These are phyloP conservation scores for Phytopythium litorale DNA, from an alignment of 352 stramenopile species.

Conservation along the genomic window DNA sequence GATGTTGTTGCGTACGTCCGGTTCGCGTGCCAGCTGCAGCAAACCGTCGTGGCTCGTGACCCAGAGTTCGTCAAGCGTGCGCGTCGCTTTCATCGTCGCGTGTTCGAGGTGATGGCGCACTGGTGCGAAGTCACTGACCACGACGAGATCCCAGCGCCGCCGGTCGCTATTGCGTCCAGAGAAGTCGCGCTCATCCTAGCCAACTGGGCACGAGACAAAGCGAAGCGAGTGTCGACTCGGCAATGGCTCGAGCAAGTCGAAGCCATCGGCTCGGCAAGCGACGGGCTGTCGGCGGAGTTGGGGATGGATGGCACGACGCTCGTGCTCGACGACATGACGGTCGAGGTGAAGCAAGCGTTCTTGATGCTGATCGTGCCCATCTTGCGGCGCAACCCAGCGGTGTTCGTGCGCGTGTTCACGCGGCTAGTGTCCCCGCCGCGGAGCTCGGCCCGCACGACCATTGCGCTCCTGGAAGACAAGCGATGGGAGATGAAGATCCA, in stretches of 20 bases:
- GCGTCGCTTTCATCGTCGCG: slow-evolving; percentile 20
- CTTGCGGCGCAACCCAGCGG: slow-evolving; percentile 39
- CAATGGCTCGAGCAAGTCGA: slow-evolving; percentile 53
- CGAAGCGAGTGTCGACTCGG: slow-evolving; percentile 28
- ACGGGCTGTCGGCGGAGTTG: slow-evolving; percentile 16
- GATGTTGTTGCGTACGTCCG: slow-evolving; percentile 19
- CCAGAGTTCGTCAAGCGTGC: slow-evolving; percentile 18
- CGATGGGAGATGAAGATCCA: slow-evolving; percentile 66
- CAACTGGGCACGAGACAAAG: slow-evolving; percentile 48
- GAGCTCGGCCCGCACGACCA: slow-evolving; percentile 10
- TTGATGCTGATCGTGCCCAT: slow-evolving; percentile 62
- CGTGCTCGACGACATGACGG: slow-evolving; percentile 50
- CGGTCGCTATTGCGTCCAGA: slow-evolving; percentile 51
- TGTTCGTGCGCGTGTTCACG: slow-evolving; percentile 60
- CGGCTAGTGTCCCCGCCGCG: slow-evolving; percentile 10
- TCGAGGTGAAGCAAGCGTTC: slow-evolving; percentile 75
- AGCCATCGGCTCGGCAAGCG: slow-evolving; percentile 9
- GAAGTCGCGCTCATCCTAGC: slow-evolving; percentile 54
- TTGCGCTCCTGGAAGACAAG: slow-evolving; percentile 13
- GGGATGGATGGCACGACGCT: slow-evolving; percentile 32
- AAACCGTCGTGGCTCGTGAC: slow-evolving; percentile 6
- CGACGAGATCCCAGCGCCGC: slow-evolving; percentile 26
- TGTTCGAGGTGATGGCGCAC: slow-evolving; percentile 34
- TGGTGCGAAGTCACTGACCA: slow-evolving; percentile 39
- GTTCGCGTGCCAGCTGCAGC: slow-evolving; percentile 17